phyloP scores from a whole-genome alignment of 768 basidiomycete genomes.

The Lepiota brunneoincarnata region DNA sequence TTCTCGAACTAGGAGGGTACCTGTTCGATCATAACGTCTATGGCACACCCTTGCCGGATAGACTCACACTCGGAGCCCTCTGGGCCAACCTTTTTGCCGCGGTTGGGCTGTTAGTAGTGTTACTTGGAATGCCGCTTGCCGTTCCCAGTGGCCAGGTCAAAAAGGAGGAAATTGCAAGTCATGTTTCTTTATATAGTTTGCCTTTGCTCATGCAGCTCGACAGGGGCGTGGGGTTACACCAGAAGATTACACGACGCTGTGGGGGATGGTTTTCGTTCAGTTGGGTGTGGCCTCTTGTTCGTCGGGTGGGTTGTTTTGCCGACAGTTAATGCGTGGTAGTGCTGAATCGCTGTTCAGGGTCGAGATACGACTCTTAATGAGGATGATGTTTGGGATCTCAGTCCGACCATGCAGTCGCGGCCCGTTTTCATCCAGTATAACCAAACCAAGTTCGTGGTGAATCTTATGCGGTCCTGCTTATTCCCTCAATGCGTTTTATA shows the following conservation, averaged over 20 bases:
- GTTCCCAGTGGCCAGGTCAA: conserved; percentile 55
- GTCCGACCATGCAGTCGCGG: conserved; percentile 63
- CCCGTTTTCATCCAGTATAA: conserved; percentile 59
- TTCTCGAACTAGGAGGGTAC: conserved; percentile 51
- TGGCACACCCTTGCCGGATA: conserved; percentile 38
- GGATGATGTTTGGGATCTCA: conserved; percentile 69
- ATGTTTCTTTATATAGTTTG: neutral
- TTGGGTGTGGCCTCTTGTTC: conserved; percentile 70
- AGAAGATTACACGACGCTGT: conserved; percentile 75
- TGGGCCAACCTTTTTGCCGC: conserved; percentile 44
- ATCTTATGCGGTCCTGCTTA: neutral
- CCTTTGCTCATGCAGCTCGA: neutral
- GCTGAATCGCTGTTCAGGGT: conserved; percentile 28
- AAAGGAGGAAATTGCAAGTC: conserved; percentile 60
- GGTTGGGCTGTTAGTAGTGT: conserved; percentile 38
- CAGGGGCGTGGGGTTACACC: conserved; percentile 59
- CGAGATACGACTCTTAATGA: conserved; percentile 59
- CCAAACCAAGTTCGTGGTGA: conserved; percentile 28
- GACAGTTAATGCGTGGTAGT: neutral
- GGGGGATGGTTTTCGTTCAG: conserved; percentile 69
- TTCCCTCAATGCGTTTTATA: conserved; percentile 13
- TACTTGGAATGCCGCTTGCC: conserved; percentile 62
- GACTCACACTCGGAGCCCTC: conserved; percentile 24
- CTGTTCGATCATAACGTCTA: conserved; percentile 49
- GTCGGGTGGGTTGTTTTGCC: conserved; percentile 30